Evolutionary conservation across 768 basidiomycete species (phyloP).

Genomic region (Tricholoma hemisulphureum): DNA sequence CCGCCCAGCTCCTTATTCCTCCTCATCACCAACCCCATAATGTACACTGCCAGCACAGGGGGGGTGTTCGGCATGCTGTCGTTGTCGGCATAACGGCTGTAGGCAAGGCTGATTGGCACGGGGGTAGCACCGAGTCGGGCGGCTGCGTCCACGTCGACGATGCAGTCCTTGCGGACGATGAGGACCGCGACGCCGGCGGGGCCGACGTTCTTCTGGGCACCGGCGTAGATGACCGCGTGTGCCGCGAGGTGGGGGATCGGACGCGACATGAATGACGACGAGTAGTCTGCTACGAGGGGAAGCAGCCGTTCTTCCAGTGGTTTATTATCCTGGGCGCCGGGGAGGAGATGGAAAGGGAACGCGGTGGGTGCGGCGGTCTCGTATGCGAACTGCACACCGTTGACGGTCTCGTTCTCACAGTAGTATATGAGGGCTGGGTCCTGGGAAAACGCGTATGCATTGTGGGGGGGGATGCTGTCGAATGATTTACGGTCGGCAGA

Average conservation of each 20-base stretch:
- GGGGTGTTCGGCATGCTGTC: constrained; percentile 91
- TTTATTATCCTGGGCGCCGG: constrained; percentile 15
- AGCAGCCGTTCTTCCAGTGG: constrained; percentile 42
- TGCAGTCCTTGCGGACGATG: constrained; percentile 92
- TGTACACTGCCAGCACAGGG: constrained; percentile 86
- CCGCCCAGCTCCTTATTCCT: constrained; percentile 67
- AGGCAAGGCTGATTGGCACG: constrained; percentile 77
- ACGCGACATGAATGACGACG: constrained; percentile 94
- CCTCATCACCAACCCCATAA: constrained; percentile 80
- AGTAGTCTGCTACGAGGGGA: constrained; percentile 93
- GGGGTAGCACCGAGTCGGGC: constrained; percentile 67
- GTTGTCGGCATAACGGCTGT: constrained; percentile 77
- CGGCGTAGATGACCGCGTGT: constrained; percentile 94
- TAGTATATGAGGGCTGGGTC: constrained; percentile 92
- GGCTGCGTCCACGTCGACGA: constrained; percentile 86
- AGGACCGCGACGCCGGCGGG: constrained; percentile 91
- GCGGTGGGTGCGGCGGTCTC: constrained; percentile 52
- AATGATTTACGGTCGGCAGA: constrained; percentile 69
- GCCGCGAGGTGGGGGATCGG: constrained; percentile 85
- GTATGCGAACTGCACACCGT: constrained; percentile 84
- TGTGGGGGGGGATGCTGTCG: constrained; percentile 75
- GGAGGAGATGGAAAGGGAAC: constrained; percentile 82
- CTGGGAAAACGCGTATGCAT: constrained; percentile 71
- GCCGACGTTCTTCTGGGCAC: constrained; percentile 97
- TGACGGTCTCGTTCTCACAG: constrained; percentile 99